Base-by-base conservation (phyloP, 192 early-diverging fungal genomes). In the Entomortierella lignicola region DNA sequence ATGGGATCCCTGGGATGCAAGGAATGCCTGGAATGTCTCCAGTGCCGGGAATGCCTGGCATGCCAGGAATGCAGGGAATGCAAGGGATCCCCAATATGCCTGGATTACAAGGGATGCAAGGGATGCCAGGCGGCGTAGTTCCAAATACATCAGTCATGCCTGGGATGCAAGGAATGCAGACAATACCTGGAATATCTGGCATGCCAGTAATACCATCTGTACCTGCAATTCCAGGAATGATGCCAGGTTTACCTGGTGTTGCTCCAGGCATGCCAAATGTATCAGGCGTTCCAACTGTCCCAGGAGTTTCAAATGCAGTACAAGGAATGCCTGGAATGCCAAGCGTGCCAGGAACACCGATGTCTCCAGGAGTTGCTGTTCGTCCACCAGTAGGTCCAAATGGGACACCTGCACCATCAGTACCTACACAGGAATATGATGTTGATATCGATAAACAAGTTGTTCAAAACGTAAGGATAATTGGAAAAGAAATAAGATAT, bases 371-470 rank as follows among this genome's bases (percentile, higher is more conserved):
- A 21, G 57, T 18, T 10, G n/a, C 58, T 23, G 51, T 62, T 12
- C 55, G 55, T 15, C 55, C 55, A 10, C 13, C 55, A 18, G 17
- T 34, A 11, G 31, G 3, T 8, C 34, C 32, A 6, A 56, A 60
- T 55, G 62, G 61, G 12, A 17, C 21, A 17, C 55, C 55, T 44
- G 37, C 62, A 13, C 26, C 62, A 27, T 30, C 48, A 59, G 2
- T 34, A 26, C 42, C 62, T 6, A 32, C 15, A 31, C 66, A 74
- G 58, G 44, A 47, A 7, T 64, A 53, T 21, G 51, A 66, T 4
- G 53, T 79, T 2, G 75, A 79, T 29, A 79, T 79, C 25, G 55
- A 70, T 23, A 57, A 68, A 25, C 53, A 79, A 39, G 75, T 79
- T 26, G 56, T 79, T 20, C 75, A 79, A 21, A 42, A 56, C 4